Base-by-base conservation (phyloP, 2,329 filamentous ascomycete genomes). In the Knufia petricola region DNA sequence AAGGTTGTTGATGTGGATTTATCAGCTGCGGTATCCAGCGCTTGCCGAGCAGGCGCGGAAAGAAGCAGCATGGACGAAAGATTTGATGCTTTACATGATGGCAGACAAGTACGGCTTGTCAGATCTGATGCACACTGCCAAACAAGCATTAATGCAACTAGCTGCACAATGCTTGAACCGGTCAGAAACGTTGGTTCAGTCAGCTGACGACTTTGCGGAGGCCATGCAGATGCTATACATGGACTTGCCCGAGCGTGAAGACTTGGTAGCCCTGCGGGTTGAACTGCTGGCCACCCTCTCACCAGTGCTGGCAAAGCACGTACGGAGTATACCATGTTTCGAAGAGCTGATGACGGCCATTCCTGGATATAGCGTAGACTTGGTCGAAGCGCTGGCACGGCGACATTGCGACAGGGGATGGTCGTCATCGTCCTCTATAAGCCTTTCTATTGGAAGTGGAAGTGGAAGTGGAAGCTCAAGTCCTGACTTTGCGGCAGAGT, bases 61-160 rank as follows among this genome's bases (percentile, higher is more conserved):
- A 8, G 3, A 31, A 9, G 21, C 24, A 4, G 7, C 19, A 19
- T 48, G 45, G 45, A 48, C 34, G 15, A 23, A 31, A 9, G 45
- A 48, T 12, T 31, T 48, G 34, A 17, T n/a, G 24, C 36, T 48
- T 4, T 48, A 36, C n/a, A 31, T 48, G 34, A 40, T 48, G n/a
- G 34, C 45, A 26, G 45, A 48, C 37, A 48, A 48, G 19, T 48
- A 48, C 21, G 37, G 45, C 24, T 15, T 48, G 45, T 23, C 15
- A 15, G 34, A 15, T 2, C 26, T 48, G 21, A 39, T 48, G 45
- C 17, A 39, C 4, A 21, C 9, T 12, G n/a, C 34, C 4, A 19
- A 15, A 12, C 24, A n/a, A 31, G n/a, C 36, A 4, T n/a, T 48
- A 12, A 13, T 40, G n/a, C 13, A 41, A 3, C 15, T 12, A 30